These are phyloP conservation scores for Gossypium rotundifolium DNA, from an alignment of 345 rosid genomes.

Conservation along the genomic window DNA sequence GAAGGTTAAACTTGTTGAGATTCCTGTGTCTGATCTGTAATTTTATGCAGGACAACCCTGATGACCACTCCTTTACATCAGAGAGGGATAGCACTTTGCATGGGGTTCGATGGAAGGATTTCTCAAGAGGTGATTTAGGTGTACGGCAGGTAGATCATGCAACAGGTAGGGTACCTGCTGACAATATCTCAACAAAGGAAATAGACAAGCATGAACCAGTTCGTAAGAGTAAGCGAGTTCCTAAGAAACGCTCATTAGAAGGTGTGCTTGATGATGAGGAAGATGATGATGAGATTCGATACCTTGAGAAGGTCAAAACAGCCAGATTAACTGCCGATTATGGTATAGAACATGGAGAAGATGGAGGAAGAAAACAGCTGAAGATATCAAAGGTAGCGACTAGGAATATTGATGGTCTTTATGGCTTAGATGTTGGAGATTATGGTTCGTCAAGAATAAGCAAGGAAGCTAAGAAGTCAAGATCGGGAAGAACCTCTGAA, in stretches of 20 bases:
- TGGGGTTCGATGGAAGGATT: slow-evolving; percentile 42
- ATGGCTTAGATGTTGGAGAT: slow-evolving; percentile 24
- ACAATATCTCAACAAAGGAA: slow-evolving; percentile 22
- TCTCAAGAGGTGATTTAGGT: slow-evolving; percentile 26
- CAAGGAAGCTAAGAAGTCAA: slow-evolving; percentile 36
- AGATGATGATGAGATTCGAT: slow-evolving; percentile 50
- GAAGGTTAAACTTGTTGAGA: background rate
- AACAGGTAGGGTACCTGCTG: slow-evolving; percentile 22
- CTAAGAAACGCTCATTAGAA: slow-evolving; percentile 36
- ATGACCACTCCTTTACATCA: slow-evolving; percentile 24
- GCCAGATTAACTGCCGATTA: slow-evolving; percentile 23
- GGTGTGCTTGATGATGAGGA: slow-evolving; percentile 33
- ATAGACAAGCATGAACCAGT: slow-evolving; percentile 28
- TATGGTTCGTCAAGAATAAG: slow-evolving; percentile 20
- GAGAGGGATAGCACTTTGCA: slow-evolving; percentile 30
- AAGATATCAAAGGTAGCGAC: slow-evolving; percentile 38
- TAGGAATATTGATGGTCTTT: slow-evolving; percentile 31
- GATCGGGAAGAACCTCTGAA: slow-evolving; percentile 25
- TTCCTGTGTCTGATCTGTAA: slow-evolving; percentile 12
- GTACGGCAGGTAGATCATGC: slow-evolving; percentile 18
- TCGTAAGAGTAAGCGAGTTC: slow-evolving; percentile 48
- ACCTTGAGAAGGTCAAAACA: slow-evolving; percentile 42
- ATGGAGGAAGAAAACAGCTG: slow-evolving; percentile 33
- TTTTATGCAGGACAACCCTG: slow-evolving; percentile 32
- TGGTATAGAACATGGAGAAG: slow-evolving; percentile 20